phyloP scores from a whole-genome alignment of 164 flowering plant genomes.

The Aristolochia californica region DNA sequence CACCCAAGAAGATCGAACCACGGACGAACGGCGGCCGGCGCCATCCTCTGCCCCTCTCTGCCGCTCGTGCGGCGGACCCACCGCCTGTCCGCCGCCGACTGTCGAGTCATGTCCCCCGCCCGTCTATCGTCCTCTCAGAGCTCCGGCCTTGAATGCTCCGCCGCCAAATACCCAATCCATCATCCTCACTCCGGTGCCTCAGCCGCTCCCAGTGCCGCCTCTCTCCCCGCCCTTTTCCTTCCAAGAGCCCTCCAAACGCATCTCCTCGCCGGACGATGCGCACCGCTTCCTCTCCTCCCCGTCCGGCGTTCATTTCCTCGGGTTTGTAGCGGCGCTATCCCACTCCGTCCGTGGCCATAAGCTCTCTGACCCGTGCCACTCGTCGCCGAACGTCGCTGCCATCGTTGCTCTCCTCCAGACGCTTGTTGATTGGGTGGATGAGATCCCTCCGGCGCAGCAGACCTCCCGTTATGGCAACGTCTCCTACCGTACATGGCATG shows the following conservation, averaged over 20 bases:
- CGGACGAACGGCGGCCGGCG: slow-evolving; percentile 1
- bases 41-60: slow-evolving; percentile 1
- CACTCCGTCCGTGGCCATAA: slow-evolving; percentile 57
- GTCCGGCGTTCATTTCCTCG: slow-evolving; percentile 51
- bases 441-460: slow-evolving; percentile 62
- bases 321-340: slow-evolving; percentile 70
- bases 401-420: slow-evolving; percentile 36
- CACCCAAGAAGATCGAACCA: not conserved
- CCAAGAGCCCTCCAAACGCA: slow-evolving; percentile 49
- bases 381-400: slow-evolving; percentile 26
- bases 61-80: slow-evolving; percentile 4
- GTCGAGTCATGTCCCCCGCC: slow-evolving; percentile 38
- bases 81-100: not conserved
- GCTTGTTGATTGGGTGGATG: slow-evolving; percentile 44
- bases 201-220: slow-evolving; percentile 22
- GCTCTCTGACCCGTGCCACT: slow-evolving; percentile 62
- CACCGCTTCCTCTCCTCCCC: slow-evolving; percentile 48
- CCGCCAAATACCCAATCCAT: slow-evolving; percentile 33
- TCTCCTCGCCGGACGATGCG: slow-evolving; percentile 55
- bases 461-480: slow-evolving; percentile 74
- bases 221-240: slow-evolving; percentile 39
- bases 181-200: slow-evolving; percentile 63
- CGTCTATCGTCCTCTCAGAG: slow-evolving; percentile 40
- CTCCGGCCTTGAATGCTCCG: slow-evolving; percentile 26
- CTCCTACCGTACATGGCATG: slow-evolving; percentile 67